Percentiles rank a stretch among this genome's conserved stretches.
Evolutionary conservation across 2,329 filamentous ascomycete species (phyloP).

Genomic region (Ophiostoma fasciatum): DNA sequence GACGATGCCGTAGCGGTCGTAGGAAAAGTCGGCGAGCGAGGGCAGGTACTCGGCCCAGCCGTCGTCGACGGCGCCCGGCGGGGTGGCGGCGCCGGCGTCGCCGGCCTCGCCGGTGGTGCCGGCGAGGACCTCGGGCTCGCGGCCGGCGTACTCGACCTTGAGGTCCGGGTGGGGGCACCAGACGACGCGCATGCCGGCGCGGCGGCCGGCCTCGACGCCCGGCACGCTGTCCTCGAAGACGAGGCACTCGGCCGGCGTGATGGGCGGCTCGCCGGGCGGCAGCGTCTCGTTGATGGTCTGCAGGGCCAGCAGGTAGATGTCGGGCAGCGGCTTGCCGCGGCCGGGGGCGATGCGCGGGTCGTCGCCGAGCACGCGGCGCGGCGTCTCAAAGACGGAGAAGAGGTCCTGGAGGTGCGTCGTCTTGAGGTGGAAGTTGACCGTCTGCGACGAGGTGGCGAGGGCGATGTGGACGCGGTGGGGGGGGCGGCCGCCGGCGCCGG

Average conservation of each 20-base stretch:
- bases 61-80: slow-evolving; percentile 41
- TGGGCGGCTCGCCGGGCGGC: slow-evolving; percentile 42
- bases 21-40: slow-evolving; percentile 40
- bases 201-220: slow-evolving; percentile 76
- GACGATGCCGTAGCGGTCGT: slow-evolving; percentile 43
- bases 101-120: slow-evolving; percentile 60
- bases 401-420: slow-evolving; percentile 44
- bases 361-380: slow-evolving; percentile 73
- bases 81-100: slow-evolving; percentile 32
- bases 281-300: slow-evolving; percentile 69
- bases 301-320: slow-evolving; percentile 84
- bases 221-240: slow-evolving; percentile 95
- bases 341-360: slow-evolving; percentile 63
- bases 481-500: slow-evolving; percentile 7
- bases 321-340: slow-evolving; percentile 83
- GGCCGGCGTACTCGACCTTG: slow-evolving; percentile 57
- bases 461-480: slow-evolving; percentile 54
- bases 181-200: slow-evolving; percentile 86
- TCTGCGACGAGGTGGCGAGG: slow-evolving; percentile 67
- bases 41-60: slow-evolving; percentile 44
- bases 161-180: slow-evolving; percentile 82
- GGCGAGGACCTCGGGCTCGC: slow-evolving; percentile 70
- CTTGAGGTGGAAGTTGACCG: slow-evolving; percentile 62
- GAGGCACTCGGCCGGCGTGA: slow-evolving; percentile 74
- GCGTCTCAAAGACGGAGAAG: slow-evolving; percentile 49